Base-by-base conservation (phyloP, 129 eudicot species). In the Pittosporum tobira region DNA sequence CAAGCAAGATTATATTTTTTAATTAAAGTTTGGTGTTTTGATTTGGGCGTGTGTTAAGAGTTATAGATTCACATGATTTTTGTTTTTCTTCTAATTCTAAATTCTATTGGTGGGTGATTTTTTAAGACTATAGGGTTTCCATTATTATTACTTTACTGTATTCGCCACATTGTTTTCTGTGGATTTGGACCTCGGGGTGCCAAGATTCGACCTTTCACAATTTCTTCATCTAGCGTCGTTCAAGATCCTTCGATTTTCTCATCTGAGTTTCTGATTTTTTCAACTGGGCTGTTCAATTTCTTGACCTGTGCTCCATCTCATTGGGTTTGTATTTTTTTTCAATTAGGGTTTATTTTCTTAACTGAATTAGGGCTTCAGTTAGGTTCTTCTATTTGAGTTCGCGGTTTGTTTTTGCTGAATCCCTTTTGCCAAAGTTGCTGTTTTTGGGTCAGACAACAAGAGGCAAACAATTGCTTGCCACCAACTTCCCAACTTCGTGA, bases 61-160 rank as follows among this genome's bases (percentile, higher is more conserved):
- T 34, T 12, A 8, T 9, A 34, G 40, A 34, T 34, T 34, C 40
- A 34, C 38, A 34, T 34, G 9, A 1, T 0, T 34, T 34, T 38
- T 29, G 45, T 64, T 64, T 69, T 60, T 63, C n/a, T 38, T 56
- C 55, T 71, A 48, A 62, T 62, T 56, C 74, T 47, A 50, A 69
- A 61, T 60, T 54, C 38, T 63, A 49, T 57, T 73, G 75, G 73
- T 78, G 77, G 82, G 75, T 68, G 60, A 71, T 65, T 65, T 71
- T n/a, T 72, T 68, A 73, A 29, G 47, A 65, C 28, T 73, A 34
- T 80, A 84, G 88, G 88, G 88, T 74, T 84, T 77, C 74, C n/a
- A n/a, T n/a, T n/a, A n/a, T n/a, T n/a, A 57, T 62, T 59, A 55
- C 65, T 68, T 73, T 65, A 73, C 86, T 63, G 66, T 54, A 54